Conservation (phyloP, 1,139 yeast species). For the Meyerozyma carpophila region DNA sequence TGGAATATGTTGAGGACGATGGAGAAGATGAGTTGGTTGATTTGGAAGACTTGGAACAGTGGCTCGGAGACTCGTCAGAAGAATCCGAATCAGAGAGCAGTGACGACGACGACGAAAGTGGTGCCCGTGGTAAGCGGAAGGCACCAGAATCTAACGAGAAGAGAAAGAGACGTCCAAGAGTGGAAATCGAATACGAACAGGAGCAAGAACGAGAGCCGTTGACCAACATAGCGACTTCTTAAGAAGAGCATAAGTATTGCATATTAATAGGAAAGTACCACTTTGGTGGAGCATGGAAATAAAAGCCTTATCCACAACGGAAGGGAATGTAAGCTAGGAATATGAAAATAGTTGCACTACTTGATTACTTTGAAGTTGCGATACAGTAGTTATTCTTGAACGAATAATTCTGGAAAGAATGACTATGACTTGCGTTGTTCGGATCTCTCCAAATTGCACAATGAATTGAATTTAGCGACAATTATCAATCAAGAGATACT, state of each 20-base stretch:
- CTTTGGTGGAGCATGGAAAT: too few relatives aligned
- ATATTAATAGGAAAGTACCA: background rate
- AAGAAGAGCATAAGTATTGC: background rate
- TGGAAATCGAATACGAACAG: constrained; percentile 81
- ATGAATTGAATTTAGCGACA: too few relatives aligned
- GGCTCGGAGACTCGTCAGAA: constrained; percentile 66
- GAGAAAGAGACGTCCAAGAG: constrained; percentile 60
- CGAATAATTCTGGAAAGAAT: too few relatives aligned
- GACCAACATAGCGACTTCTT: constrained; percentile 25
- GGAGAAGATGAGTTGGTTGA: constrained; percentile 80
- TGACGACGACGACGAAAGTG: constrained; percentile 20
- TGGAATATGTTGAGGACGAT: constrained; percentile 81
- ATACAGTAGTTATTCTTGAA: too few relatives aligned
- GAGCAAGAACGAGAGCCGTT: constrained; percentile 41
- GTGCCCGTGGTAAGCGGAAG: constrained; percentile 24
- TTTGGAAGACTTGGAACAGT: constrained; percentile 83
- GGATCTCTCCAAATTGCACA: too few relatives aligned
- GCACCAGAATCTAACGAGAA: constrained; percentile 29
- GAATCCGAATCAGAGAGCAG: constrained; percentile 30
- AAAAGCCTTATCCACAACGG: too few relatives aligned
- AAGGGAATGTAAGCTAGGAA: too few relatives aligned
- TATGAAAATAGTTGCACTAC: too few relatives aligned
- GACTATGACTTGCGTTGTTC: too few relatives aligned
- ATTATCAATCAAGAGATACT: too few relatives aligned
- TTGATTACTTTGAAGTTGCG: too few relatives aligned